Evolutionary conservation across 371 early-diverging fungal genomes (phyloP), one percentile per base, ranked within the genome.

Genomic region (Apophysomyces variabilis): DNA sequence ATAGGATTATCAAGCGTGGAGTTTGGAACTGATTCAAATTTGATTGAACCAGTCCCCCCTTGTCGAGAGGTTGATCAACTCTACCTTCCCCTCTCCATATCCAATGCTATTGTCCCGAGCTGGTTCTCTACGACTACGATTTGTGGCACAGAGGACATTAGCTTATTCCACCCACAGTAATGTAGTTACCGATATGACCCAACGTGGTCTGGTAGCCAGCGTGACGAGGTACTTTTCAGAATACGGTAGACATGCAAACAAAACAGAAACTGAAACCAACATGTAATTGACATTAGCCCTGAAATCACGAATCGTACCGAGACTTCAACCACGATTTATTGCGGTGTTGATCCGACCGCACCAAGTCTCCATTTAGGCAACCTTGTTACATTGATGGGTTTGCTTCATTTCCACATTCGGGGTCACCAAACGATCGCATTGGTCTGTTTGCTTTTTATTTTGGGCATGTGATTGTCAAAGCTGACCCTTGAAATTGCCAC

Each of bases 331-430:
- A 72, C 87, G 0, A 83, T 95, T 35, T 97, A 97, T 73, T 90
- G 90, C 70, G 98, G 98, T 38, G 91, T 97, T n/a, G 97, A 97
- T 75, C 98, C 98, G 7, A 97, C 96, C 0, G 98, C 98, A n/a
- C 71, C 75, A 36, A 92, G 92, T 66, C 82, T 96, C 37, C 98
- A 97, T 70, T 78, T 95, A 14, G 97, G 98, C 26, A 97, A 97
- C 74, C 82, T 97, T 45, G 84, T 96, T 1, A 85, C 91, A 5
- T 74, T 97, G n/a, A 89, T 94, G 75, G 90, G 91, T 1, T 73
- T 95, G 60, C 77, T 96, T 13, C 95, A 94, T 76, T 95, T 96
- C 66, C 89, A 92, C 54, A 78, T 90, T 50, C 81, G 77, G n/a
- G 97, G 96, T 0, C 96, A 96, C 75, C 83, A 84, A 62, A 87